Percentiles rank a stretch among this genome's conserved stretches.
Evolutionary conservation across 305 asterid genomes (phyloP).

Genomic region (Solanum chacoense): DNA sequence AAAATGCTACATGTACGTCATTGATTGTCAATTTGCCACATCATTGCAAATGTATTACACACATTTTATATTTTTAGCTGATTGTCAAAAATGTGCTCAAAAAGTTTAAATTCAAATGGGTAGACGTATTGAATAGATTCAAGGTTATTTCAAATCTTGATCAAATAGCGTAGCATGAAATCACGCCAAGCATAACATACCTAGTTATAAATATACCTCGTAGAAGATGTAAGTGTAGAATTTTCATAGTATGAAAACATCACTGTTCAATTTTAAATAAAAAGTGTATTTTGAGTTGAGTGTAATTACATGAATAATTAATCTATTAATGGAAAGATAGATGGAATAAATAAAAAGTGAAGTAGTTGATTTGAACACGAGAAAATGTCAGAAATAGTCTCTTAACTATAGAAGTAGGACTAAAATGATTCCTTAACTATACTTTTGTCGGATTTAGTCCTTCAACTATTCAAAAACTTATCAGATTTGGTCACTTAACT

Average conservation of each 20-base stretch:
- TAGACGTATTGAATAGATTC: neutral
- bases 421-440: too few relatives aligned
- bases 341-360: neutral
- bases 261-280: neutral
- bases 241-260: too few relatives aligned
- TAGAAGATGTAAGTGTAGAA: neutral
- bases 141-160: neutral
- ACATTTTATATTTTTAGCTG: neutral
- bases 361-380: neutral
- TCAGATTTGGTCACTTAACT: neutral
- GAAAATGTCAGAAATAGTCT: neutral
- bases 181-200: too few relatives aligned
- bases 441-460: neutral
- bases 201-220: neutral
- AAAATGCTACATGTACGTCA: neutral
- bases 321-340: neutral
- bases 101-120: neutral
- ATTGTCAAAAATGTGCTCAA: neutral
- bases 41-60: neutral
- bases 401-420: neutral
- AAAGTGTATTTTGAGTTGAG: neutral
- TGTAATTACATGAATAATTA: neutral
- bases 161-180: neutral
- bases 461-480: neutral
- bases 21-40: neutral